phyloP scores from a whole-genome alignment of 257 asterid genomes.

The Marsdenia floribunda region DNA sequence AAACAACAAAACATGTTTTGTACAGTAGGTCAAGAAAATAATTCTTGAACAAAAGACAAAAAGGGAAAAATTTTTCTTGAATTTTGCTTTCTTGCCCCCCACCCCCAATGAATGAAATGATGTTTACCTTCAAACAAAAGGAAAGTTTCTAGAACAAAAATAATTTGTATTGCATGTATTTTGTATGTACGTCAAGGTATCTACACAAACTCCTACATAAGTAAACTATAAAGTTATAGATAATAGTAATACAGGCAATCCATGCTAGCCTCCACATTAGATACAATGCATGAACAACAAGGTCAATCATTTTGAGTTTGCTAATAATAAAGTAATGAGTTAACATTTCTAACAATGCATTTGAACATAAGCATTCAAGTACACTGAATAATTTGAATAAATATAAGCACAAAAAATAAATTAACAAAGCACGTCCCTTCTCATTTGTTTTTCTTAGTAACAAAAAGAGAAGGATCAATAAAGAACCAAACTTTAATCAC shows the following conservation, averaged over 20 bases:
- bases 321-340: background rate
- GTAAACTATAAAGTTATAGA: background rate
- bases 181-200: background rate
- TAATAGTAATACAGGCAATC: background rate
- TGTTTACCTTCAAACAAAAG: background rate
- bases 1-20: too few species aligned
- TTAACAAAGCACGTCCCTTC: background rate
- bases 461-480: background rate
- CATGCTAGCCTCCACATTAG: too few species aligned
- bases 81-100: background rate
- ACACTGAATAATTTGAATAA: background rate
- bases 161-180: background rate
- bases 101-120: background rate
- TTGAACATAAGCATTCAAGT: background rate
- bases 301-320: background rate
- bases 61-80: background rate
- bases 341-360: background rate
- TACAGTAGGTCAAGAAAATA: background rate
- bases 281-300: too few species aligned
- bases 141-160: background rate
- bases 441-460: background rate
- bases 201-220: background rate
- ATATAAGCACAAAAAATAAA: background rate
- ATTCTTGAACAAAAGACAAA: background rate
- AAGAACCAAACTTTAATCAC: background rate